A percentile compares a stretch with the other conserved stretches of the same genome.
phyloP scores from a whole-genome alignment of 441 rosid species.

The Erodium trifolium region DNA sequence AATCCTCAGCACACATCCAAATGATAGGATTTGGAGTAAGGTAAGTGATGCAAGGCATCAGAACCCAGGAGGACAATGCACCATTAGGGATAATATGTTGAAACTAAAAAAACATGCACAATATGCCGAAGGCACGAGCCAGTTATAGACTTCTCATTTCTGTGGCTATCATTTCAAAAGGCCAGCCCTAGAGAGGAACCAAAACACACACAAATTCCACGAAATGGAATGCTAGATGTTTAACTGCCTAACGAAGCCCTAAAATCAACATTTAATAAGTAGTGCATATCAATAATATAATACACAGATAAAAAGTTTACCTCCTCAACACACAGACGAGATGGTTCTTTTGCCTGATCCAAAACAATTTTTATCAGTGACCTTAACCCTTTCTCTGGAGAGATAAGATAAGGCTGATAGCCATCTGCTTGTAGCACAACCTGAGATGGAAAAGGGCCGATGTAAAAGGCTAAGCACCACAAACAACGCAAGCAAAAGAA shows the following conservation, averaged over 20 bases:
- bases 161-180: not conserved
- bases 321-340: slow-evolving; percentile 87
- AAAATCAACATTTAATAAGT: not conserved
- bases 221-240: not conserved
- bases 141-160: not conserved
- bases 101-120: not conserved
- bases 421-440: slow-evolving; percentile 95
- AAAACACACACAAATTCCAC: not conserved
- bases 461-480: slow-evolving; percentile 16
- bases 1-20: not conserved
- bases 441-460: slow-evolving; percentile 33
- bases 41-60: not conserved
- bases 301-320: slow-evolving; percentile 23
- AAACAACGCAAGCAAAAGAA: slow-evolving; percentile 13
- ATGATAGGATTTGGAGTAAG: not conserved
- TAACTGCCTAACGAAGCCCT: not conserved
- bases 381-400: slow-evolving; percentile 95
- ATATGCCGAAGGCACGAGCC: not conserved
- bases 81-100: not conserved
- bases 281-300: not conserved
- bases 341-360: slow-evolving; percentile 92
- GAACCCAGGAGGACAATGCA: not conserved
- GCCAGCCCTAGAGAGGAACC: not conserved
- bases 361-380: slow-evolving; percentile 86
- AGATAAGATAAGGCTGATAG: slow-evolving; percentile 94